A percentile compares a stretch with the other conserved stretches of the same genome.
These are phyloP conservation scores for Xylaria telfairii DNA, from an alignment of 495 filamentous ascomycete genomes.

Conservation along the genomic window DNA sequence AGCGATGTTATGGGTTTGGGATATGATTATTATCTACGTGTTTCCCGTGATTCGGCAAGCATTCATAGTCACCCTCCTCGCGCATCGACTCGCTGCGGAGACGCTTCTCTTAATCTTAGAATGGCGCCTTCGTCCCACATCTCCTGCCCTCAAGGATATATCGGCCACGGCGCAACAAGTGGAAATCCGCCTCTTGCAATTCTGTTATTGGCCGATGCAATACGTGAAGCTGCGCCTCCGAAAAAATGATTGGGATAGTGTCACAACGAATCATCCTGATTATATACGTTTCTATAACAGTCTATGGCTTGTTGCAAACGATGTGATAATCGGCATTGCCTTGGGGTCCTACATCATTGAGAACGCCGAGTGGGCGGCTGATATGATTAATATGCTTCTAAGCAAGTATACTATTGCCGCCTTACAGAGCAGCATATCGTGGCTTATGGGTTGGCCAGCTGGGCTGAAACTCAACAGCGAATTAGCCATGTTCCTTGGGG, in stretches of 20 bases:
- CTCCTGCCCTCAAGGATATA: slow-evolving; percentile 89
- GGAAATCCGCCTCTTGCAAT: slow-evolving; percentile 96
- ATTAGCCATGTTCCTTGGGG: slow-evolving; percentile 89
- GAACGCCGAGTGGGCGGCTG: slow-evolving; percentile 84
- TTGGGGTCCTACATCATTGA: slow-evolving; percentile 97
- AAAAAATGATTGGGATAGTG: slow-evolving; percentile 93
- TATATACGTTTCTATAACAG: slow-evolving; percentile 99
- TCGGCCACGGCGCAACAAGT: slow-evolving; percentile 98
- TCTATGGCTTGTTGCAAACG: slow-evolving; percentile 97
- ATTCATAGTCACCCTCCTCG: slow-evolving; percentile 78
- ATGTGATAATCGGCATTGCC: slow-evolving; percentile 98
- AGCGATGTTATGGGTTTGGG: slow-evolving; percentile 68
- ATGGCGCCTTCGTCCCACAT: slow-evolving; percentile 81
- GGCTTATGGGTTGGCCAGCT: slow-evolving; percentile 98
- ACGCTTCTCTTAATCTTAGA: slow-evolving; percentile 80
- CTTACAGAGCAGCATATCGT: slow-evolving; percentile 85
- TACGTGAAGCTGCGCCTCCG: slow-evolving; percentile 87
- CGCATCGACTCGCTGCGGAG: slow-evolving; percentile 84
- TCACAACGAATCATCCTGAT: slow-evolving; percentile 93
- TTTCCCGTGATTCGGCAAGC: slow-evolving; percentile 75
- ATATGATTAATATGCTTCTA: slow-evolving; percentile 78
- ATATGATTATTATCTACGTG: slow-evolving; percentile 75
- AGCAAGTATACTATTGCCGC: slow-evolving; percentile 87
- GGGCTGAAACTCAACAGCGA: slow-evolving; percentile 97
- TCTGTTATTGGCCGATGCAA: slow-evolving; percentile 98